Evolutionary conservation across 257 asterid genomes (phyloP), one percentile per base, ranked within the genome.

Genomic region (Jacaranda copaia): DNA sequence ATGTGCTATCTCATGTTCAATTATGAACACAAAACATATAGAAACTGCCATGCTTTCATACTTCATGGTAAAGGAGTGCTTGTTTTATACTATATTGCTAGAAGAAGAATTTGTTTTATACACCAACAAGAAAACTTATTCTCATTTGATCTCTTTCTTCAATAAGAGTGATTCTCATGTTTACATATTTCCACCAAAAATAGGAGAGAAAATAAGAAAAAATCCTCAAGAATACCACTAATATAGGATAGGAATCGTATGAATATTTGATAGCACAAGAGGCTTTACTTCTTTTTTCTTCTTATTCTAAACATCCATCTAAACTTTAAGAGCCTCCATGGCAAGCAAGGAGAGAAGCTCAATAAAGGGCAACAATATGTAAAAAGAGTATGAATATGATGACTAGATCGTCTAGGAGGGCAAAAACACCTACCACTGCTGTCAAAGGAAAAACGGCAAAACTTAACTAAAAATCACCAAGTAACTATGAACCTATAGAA

Each of bases 321-420:
- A 76, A 59, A 69, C 10, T 42, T 68, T 72, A 84, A 70, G 88
- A 39, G 82, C 98, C 97, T 81, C 98, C 89, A 74, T 93, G 97
- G 72, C 96, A 97, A 55, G 76, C 19, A 56, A 91, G 85, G 61
- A 95, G 98, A 81, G 90, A 89, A 79, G 97, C 88, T 68, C 99
- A 93, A 77, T 95, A 95, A 73, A 95, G 92, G 77, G 99, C 93
- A 82, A 97, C 97, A 72, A 95, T 90, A 57, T 93, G 93, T 75
- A 95, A 81, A 88, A 91, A 91, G 86, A 94, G 88, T 57, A 90
- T 73, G 81, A 95, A 83, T 75, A 87, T 78, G 75, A 95, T 84
- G 51, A 95, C 85, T 70, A 88, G 55, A 87, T 91, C 98, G 67
- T 95, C 99, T 84, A 95, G 83, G 10, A 95, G 83, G 63, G 98